Evolutionary conservation across 148 eudicot genomes (phyloP).

Genomic region (Rhododendron ferrugineum): DNA sequence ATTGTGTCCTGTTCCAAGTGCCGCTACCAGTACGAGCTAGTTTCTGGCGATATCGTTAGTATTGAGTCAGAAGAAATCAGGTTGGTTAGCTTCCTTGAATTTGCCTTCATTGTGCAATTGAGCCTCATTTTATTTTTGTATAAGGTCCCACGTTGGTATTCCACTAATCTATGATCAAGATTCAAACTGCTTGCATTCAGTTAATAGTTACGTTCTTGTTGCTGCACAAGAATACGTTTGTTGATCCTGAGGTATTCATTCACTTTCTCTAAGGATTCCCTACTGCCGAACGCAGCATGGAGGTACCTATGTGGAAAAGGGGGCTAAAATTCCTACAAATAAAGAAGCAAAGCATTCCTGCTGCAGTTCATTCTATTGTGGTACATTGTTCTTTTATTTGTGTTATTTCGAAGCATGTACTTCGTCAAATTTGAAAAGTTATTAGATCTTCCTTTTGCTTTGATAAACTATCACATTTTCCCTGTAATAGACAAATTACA

Average conservation of each 20-base stretch:
- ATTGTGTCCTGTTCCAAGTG: constrained; percentile 84
- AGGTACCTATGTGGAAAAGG: constrained; percentile 94
- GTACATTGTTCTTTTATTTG: constrained; percentile 27
- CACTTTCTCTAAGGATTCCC: constrained; percentile 90
- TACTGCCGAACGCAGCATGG: constrained; percentile 99
- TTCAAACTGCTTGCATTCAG: background rate
- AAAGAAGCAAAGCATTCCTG: constrained; percentile 62
- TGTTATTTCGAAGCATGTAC: background rate
- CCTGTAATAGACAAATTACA: background rate
- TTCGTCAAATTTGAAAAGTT: background rate
- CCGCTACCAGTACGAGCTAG: constrained; percentile 88
- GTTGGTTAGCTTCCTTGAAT: constrained; percentile 35
- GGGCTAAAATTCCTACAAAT: constrained; percentile 72
- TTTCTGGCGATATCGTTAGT: constrained; percentile 66
- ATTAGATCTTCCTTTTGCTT: background rate
- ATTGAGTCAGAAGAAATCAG: constrained; percentile 95
- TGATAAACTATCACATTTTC: background rate
- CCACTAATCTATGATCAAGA: background rate
- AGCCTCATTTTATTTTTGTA: background rate
- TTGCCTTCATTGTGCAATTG: background rate
- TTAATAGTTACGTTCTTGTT: constrained; percentile 2
- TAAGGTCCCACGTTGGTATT: background rate
- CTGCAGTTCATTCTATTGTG: constrained; percentile 94
- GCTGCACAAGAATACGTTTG: constrained; percentile 12
- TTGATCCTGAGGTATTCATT: constrained; percentile 74